These are phyloP conservation scores for Dactylonectria macrodidyma DNA, from an alignment of 2,329 filamentous ascomycete genomes.

Conservation along the genomic window DNA sequence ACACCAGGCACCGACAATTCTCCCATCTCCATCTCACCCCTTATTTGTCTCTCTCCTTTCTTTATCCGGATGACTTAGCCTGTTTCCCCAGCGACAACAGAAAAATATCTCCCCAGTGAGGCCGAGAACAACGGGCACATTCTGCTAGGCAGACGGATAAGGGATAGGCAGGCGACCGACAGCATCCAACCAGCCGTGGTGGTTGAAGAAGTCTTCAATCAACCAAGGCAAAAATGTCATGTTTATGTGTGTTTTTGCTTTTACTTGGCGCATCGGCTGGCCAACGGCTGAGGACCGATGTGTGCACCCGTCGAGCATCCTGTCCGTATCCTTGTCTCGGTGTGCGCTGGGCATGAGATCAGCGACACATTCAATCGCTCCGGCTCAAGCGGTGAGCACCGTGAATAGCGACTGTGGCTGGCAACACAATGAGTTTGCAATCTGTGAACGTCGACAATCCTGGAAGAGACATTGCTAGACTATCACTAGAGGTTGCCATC, in stretches of 20 bases:
- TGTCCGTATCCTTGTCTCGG: background rate
- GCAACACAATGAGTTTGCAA: background rate
- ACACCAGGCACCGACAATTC: background rate
- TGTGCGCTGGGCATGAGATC: background rate
- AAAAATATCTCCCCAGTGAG: background rate
- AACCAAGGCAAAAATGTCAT: background rate
- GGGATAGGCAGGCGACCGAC: background rate
- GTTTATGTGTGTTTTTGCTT: background rate
- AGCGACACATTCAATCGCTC: background rate
- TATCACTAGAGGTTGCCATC: background rate
- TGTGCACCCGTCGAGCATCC: background rate
- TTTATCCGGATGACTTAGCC: background rate
- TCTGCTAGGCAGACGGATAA: conserved; percentile 12
- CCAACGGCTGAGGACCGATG: background rate
- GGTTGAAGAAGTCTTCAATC: background rate
- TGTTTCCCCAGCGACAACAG: conserved; percentile 3
- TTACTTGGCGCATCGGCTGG: background rate
- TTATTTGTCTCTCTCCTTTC: background rate
- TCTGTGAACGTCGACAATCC: no score
- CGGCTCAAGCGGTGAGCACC: background rate
- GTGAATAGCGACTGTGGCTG: background rate
- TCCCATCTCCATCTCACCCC: background rate
- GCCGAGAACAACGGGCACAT: background rate
- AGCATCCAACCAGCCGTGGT: background rate
- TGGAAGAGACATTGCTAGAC: no score